These are phyloP conservation scores for Orbilia brochopaga DNA, from an alignment of 2,329 filamentous ascomycete species.

Conservation along the genomic window DNA sequence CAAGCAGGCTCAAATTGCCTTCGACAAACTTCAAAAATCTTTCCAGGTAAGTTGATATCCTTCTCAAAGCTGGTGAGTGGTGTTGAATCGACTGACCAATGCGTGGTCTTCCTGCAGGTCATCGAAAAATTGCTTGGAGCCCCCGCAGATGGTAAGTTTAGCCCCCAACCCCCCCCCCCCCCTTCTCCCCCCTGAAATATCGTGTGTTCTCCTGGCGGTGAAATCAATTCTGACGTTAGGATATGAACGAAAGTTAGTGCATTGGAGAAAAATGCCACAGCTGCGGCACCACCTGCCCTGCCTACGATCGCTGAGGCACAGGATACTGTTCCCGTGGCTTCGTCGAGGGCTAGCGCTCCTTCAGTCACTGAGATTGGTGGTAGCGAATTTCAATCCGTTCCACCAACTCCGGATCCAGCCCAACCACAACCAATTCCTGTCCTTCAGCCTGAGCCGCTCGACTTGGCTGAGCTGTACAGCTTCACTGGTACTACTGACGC, in stretches of 20 bases:
- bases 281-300: not conserved
- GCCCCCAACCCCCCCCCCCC: too few species aligned
- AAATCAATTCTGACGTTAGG: too few species aligned
- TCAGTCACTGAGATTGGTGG: not conserved
- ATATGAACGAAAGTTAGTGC: too few species aligned
- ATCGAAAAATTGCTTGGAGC: not conserved
- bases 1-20: constrained; percentile 11
- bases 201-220: too few species aligned
- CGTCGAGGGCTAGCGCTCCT: not conserved
- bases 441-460: not conserved
- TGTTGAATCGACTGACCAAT: not conserved
- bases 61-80: not conserved
- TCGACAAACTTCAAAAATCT: constrained; percentile 11
- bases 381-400: constrained; percentile 4
- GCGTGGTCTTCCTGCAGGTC: not conserved
- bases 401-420: not conserved
- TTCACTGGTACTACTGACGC: constrained; percentile 3
- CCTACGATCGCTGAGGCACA: not conserved
- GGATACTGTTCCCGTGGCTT: not conserved
- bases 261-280: not conserved
- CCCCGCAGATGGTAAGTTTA: not conserved
- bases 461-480: constrained; percentile 16
- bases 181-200: too few species aligned
- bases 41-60: constrained; percentile 9
- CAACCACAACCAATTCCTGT: not conserved